These are phyloP conservation scores for Neoboletus subvelutipes DNA, from an alignment of 768 basidiomycete species.

Conservation along the genomic window DNA sequence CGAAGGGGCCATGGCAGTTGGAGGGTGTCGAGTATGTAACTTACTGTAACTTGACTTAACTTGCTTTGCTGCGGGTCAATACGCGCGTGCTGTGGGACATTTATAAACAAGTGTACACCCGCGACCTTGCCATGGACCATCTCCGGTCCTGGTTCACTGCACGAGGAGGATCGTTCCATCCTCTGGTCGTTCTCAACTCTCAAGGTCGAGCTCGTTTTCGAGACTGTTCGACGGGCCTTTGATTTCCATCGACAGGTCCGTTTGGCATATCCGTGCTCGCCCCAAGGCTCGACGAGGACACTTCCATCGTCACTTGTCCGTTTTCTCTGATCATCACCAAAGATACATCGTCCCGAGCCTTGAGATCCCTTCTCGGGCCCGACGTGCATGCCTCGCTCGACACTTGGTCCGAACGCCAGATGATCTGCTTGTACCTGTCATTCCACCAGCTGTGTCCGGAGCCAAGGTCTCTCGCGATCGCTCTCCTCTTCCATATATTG, in stretches of 20 bases:
- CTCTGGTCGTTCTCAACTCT: constrained; percentile 37
- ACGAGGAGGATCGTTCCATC: constrained; percentile 53
- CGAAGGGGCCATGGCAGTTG: constrained; percentile 7
- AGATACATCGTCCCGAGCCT: constrained; percentile 42
- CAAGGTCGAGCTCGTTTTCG: constrained; percentile 42
- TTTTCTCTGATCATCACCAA: constrained; percentile 64
- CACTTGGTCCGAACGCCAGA: constrained; percentile 63
- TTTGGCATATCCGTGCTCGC: constrained; percentile 56
- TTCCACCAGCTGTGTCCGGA: constrained; percentile 56
- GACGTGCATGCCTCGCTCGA: constrained; percentile 22
- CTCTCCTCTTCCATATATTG: not conserved
- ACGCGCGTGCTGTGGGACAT: not conserved
- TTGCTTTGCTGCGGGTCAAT: not conserved
- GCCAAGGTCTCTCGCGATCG: constrained; percentile 31
- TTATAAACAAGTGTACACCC: not conserved
- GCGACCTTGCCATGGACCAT: constrained; percentile 1
- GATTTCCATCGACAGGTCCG: constrained; percentile 30
- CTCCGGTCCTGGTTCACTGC: constrained; percentile 52
- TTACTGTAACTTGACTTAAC: too few relatives aligned
- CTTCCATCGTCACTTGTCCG: constrained; percentile 64
- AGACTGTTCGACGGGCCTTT: not conserved
- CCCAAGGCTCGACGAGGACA: constrained; percentile 46
- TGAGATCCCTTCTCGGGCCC: constrained; percentile 40
- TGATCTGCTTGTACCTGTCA: constrained; percentile 64
- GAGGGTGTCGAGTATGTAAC: too few relatives aligned